Base-by-base conservation (phyloP, 768 basidiomycete genomes). In the Trametes elegans region DNA sequence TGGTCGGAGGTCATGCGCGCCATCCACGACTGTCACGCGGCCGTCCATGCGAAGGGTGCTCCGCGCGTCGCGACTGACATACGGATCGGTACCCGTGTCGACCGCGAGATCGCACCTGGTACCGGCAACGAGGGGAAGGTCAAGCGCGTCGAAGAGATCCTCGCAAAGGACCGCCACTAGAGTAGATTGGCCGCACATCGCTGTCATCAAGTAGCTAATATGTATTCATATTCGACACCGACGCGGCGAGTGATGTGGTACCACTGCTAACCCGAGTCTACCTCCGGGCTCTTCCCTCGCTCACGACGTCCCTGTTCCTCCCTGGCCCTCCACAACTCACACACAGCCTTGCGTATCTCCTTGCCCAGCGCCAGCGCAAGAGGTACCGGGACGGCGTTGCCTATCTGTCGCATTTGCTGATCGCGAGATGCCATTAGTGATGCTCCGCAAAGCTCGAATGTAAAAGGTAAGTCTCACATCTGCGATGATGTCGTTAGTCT, bases 11-110 rank as follows among this genome's bases (percentile, higher is more conserved):
- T 98, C 35, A 85, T 81, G 54, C 77, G 87, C 62, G 92, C 87
- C 2, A 97, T 98, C 58, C 90, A 93, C 60, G 90, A 88, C 57
- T 97, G 93, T 67, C 96, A 98, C 66, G 79, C 79, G 23, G 92
- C 90, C 1, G 87, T 94, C 5, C 93, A 95, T 59, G 82, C 80
- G 0, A 79, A 81, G 67, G 90, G 90, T 21, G 80, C 82, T 0
- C 82, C 83, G 14, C 83, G 87, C 47, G 79, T 94, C 49, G 90
- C 90, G 10, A 96, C 95, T 11, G 95, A 98, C 72, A 89, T 98
- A 56, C 87, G 96, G 24, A 95, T 98, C 49, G 96, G 96, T 38
- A 98, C 96, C 1, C 84, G 95, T 41, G 78, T 81, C 21, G 84
- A 95, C 70, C 81, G 85, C 56, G 73, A 79, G 34, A 78, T 86